These are phyloP conservation scores for Mycena leptocephala DNA, from an alignment of 768 basidiomycete genomes.

Conservation along the genomic window DNA sequence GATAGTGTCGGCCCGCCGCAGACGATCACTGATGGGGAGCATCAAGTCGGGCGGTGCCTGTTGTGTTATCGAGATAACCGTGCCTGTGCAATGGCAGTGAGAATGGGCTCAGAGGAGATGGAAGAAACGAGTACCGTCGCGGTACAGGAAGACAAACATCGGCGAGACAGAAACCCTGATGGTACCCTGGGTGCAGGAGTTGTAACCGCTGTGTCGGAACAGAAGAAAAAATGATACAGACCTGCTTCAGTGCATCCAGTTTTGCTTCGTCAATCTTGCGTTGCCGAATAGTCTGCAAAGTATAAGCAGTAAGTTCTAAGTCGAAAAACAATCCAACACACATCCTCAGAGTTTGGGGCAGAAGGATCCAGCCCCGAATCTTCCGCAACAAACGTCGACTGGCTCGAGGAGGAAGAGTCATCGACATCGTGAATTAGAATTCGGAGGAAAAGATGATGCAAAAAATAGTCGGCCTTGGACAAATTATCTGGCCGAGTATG, in stretches of 20 bases:
- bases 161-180: constrained; percentile 71
- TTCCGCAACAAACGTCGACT: neutral
- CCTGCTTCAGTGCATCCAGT: constrained; percentile 32
- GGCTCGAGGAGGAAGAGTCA: neutral
- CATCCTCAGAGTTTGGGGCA: neutral
- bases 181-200: constrained; percentile 44
- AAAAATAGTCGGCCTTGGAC: constrained; percentile 64
- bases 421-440: constrained; percentile 51
- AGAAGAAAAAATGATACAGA: neutral
- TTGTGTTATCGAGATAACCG: constrained; percentile 68
- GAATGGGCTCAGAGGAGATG: neutral
- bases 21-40: constrained; percentile 69
- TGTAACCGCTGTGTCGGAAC: constrained; percentile 36
- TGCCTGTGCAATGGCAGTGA: constrained; percentile 53
- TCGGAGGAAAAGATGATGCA: constrained; percentile 76
- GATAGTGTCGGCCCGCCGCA: constrained; percentile 72
- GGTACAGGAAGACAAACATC: constrained; percentile 76
- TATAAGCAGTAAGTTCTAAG: neutral
- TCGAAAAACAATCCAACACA: neutral
- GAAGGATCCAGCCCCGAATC: constrained; percentile 14
- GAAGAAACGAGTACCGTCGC: constrained; percentile 61
- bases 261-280: constrained; percentile 36
- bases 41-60: constrained; percentile 63
- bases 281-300: constrained; percentile 13
- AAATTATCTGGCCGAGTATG: constrained; percentile 67